These are phyloP conservation scores for Rhizopus microsporus DNA, from an alignment of 371 early-diverging fungal species.

Conservation along the genomic window DNA sequence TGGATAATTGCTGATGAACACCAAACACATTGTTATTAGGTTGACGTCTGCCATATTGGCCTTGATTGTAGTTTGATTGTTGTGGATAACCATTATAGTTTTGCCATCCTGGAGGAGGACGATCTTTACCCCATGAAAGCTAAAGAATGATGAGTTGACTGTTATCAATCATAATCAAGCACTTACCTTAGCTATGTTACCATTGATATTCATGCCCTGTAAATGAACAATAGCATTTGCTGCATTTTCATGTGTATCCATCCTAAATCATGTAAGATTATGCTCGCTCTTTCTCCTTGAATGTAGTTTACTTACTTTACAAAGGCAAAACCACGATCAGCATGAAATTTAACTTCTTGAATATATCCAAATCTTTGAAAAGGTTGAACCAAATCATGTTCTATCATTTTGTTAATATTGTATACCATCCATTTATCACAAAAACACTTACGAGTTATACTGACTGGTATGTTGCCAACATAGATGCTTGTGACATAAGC, in stretches of 20 bases:
- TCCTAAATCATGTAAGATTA: conserved; percentile 31
- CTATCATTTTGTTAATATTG: conserved; percentile 1
- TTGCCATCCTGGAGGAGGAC: conserved; percentile 42
- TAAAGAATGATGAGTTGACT: background rate
- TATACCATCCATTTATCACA: background rate
- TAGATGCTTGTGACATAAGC: conserved; percentile 86
- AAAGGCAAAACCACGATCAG: conserved; percentile 91
- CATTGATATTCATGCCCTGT: conserved; percentile 72
- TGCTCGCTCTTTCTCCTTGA: background rate
- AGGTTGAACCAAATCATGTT: conserved; percentile 26
- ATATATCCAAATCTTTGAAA: conserved; percentile 82
- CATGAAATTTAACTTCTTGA: conserved; percentile 79
- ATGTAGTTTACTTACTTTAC: conserved; percentile 58
- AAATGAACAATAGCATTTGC: conserved; percentile 83
- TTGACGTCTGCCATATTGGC: conserved; percentile 14
- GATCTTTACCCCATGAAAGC: conserved; percentile 91
- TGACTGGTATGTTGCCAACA: conserved; percentile 81
- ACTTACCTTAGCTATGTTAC: conserved; percentile 62
- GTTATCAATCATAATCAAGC: background rate
- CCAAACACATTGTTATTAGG: conserved; percentile 24
- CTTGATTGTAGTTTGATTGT: conserved; percentile 3
- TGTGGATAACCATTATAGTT: conserved; percentile 20
- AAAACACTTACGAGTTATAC: conserved; percentile 25
- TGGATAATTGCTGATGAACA: conserved; percentile 17
- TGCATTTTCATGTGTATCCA: conserved; percentile 91